Evolutionary conservation across 768 basidiomycete species (phyloP).

Genomic region (Nidula microcarpa): DNA sequence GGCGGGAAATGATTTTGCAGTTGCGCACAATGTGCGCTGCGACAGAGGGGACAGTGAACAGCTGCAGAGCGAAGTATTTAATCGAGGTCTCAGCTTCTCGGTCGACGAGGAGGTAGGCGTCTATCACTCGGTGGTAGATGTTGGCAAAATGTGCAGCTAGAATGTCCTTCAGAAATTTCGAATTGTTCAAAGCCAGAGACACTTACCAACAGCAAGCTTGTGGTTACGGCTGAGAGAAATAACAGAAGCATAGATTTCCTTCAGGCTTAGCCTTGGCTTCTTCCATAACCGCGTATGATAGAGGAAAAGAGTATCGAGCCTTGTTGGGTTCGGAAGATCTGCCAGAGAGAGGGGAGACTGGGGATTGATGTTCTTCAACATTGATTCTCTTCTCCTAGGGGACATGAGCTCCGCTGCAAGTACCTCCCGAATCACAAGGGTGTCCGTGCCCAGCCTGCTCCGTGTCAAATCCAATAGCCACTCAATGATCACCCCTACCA

Average conservation of each 20-base stretch:
- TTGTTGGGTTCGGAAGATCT: slow-evolving; percentile 48
- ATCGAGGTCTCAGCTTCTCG: slow-evolving; percentile 94
- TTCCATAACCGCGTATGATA: slow-evolving; percentile 88
- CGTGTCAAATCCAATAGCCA: slow-evolving; percentile 82
- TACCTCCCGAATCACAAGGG: slow-evolving; percentile 65
- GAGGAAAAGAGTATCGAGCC: slow-evolving; percentile 73
- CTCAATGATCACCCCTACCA: slow-evolving; percentile 79
- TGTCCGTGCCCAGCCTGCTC: slow-evolving; percentile 64
- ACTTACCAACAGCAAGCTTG: slow-evolving; percentile 71
- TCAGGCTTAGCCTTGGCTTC: slow-evolving; percentile 72
- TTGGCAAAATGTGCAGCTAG: slow-evolving; percentile 80
- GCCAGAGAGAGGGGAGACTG: slow-evolving; percentile 32
- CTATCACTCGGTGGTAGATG: slow-evolving; percentile 83
- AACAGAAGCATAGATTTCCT: slow-evolving; percentile 78
- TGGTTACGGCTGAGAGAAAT: slow-evolving; percentile 69
- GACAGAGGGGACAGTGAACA: slow-evolving; percentile 89
- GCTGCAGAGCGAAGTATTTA: slow-evolving; percentile 88
- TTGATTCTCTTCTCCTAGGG: slow-evolving; percentile 51
- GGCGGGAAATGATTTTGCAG: slow-evolving; percentile 68
- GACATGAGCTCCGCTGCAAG: slow-evolving; percentile 68
- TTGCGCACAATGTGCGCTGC: slow-evolving; percentile 74
- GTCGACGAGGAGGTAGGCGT: slow-evolving; percentile 89
- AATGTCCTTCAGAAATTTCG: too few species aligned
- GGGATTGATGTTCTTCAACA: slow-evolving; percentile 36
- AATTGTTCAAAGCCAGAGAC: too few species aligned